A percentile compares a stretch with the other conserved stretches of the same genome.
These are phyloP conservation scores for Asterochloris erici DNA, from an alignment of 139 green algal genomes.

Conservation along the genomic window DNA sequence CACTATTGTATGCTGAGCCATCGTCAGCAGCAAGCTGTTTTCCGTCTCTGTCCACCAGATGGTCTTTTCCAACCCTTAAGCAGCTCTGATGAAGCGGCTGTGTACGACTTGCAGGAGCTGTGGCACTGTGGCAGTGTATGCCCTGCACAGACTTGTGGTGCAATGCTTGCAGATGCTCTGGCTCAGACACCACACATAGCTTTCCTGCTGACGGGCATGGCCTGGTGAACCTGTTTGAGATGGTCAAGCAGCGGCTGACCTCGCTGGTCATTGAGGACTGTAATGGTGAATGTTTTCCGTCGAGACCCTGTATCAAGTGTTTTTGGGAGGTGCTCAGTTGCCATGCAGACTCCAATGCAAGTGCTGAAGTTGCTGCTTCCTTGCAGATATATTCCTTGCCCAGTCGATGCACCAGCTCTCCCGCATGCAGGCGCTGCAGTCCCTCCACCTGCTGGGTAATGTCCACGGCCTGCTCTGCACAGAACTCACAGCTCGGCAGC, in stretches of 20 bases:
- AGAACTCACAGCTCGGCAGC: not conserved
- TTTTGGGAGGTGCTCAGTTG: too few relatives aligned
- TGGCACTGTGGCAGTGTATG: not conserved
- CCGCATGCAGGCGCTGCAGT: too few relatives aligned
- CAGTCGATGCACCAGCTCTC: too few relatives aligned
- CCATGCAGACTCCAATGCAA: too few relatives aligned
- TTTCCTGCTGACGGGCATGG: not conserved
- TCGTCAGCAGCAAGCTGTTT: not conserved
- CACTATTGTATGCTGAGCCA: not conserved
- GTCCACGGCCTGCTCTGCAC: not conserved
- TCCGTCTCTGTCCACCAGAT: too few relatives aligned
- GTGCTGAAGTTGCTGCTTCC: too few relatives aligned
- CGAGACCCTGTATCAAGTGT: too few relatives aligned
- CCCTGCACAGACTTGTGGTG: not conserved
- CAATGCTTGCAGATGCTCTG: not conserved
- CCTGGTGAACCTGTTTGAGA: not conserved
- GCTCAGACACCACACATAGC: slow-evolving; percentile 2
- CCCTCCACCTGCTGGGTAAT: too few relatives aligned
- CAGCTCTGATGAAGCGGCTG: not conserved
- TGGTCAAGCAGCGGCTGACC: not conserved
- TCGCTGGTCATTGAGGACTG: not conserved
- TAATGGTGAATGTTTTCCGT: not conserved
- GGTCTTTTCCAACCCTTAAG: not conserved
- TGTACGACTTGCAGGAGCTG: not conserved
- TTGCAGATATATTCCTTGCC: too few relatives aligned